A percentile compares a stretch with the other conserved stretches of the same genome.
phyloP scores from a whole-genome alignment of 208 protist species.

The Naegleria gruberi region DNA sequence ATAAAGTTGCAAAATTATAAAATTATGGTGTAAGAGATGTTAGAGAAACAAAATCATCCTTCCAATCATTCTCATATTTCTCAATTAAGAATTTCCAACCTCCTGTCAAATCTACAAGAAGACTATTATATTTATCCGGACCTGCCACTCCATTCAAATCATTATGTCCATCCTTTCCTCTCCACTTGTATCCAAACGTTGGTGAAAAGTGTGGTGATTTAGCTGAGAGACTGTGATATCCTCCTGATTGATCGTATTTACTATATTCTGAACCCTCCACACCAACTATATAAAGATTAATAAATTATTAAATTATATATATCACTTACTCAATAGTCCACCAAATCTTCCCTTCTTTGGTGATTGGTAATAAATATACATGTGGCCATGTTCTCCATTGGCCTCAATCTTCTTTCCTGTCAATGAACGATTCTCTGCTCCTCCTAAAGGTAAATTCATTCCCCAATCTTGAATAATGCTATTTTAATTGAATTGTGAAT shows the following conservation, averaged over 20 bases:
- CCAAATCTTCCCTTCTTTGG: not conserved
- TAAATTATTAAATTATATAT: not conserved
- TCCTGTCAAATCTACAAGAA: conserved; percentile 1
- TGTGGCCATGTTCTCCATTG: conserved; percentile 19
- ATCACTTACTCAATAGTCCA: not conserved
- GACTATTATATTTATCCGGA: not conserved
- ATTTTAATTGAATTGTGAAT: not conserved
- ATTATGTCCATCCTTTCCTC: not conserved
- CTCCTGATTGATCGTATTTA: conserved; percentile 15
- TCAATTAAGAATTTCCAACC: not conserved
- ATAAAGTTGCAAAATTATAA: not conserved
- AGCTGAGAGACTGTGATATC: not conserved
- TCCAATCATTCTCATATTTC: not conserved
- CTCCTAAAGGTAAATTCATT: conserved; percentile 3
- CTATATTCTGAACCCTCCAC: not conserved
- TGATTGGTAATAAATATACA: not conserved
- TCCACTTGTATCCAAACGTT: conserved; percentile 17
- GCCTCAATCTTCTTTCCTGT: not conserved
- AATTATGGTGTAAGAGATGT: not conserved
- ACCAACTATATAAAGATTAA: not conserved
- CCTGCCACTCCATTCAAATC: not conserved
- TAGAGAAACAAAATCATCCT: not conserved
- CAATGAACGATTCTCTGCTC: not conserved
- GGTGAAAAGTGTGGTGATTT: not conserved
- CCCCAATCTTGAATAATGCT: not conserved